Evolutionary conservation across 2,329 filamentous ascomycete genomes (phyloP).

Genomic region (Neonectria ditissima): DNA sequence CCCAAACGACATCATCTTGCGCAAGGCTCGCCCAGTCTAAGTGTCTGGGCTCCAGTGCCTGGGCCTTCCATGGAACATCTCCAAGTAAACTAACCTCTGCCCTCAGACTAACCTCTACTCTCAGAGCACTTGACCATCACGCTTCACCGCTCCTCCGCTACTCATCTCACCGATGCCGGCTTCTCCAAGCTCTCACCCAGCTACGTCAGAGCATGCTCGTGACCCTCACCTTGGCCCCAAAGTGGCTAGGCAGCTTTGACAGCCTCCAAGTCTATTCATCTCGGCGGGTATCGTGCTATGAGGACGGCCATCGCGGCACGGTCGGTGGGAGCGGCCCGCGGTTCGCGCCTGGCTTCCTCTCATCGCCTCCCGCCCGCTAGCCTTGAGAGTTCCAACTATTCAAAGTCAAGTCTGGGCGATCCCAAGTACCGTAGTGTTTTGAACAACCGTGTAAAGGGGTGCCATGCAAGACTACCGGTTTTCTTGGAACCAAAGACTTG

Average conservation of each 20-base stretch:
- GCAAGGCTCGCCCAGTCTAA: not conserved
- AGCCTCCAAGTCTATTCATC: not conserved
- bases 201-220: conserved; percentile 26
- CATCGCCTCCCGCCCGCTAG: conserved; percentile 15
- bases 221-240: conserved; percentile 18
- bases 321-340: conserved; percentile 25
- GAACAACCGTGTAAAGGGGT: not conserved
- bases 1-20: not conserved
- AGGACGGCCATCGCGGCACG: conserved; percentile 10
- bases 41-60: not conserved
- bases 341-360: conserved; percentile 1
- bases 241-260: conserved; percentile 3
- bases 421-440: not conserved
- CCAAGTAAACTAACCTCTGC: not conserved
- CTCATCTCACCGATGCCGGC: not conserved
- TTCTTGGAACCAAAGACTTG: conserved; percentile 1
- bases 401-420: conserved; percentile 8
- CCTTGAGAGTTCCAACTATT: conserved; percentile 19
- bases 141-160: not conserved
- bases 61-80: not conserved
- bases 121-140: conserved; percentile 5
- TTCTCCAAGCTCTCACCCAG: conserved; percentile 1
- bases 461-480: not conserved
- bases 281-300: conserved; percentile 19
- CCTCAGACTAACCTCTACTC: not conserved